Base-by-base conservation (phyloP, 1,139 yeast species). In the Sugiyamaella paludigena region DNA sequence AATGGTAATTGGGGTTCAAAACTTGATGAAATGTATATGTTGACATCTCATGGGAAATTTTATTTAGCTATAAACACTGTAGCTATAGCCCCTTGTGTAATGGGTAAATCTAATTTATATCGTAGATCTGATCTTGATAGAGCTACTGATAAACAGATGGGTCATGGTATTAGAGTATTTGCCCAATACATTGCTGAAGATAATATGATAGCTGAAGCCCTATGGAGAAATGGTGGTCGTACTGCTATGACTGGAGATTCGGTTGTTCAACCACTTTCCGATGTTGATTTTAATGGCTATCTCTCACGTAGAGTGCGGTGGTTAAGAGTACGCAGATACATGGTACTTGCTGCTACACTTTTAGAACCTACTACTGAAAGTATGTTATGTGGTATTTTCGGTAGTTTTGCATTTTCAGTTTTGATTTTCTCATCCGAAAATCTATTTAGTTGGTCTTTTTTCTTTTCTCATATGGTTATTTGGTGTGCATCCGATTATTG, bases 181-280 rank as follows among this genome's bases (percentile, higher is more conserved):
- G 81, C 95, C 7, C 73, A 82, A 52, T 89, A 84, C 65, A 88
- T 89, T 61, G 96, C 96, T 2, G 97, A 88, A 63, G 97, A 88
- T 66, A 88, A 88, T 65, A 86, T 88, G 95, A 87, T 88, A 56
- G 96, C 88, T 8, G 87, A 86, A 47, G 87, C 91, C 1, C 65
- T 88, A 13, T 89, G 96, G 96, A 82, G 81, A 47, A 57, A 57
- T 19, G 82, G 87, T 28, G 88, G 87, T 6, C 74, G 92, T 52
- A 87, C 95, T 0, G 88, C 85, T 0, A 73, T 88, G 73, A 83
- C 92, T 0, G 80, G 86, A 1, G 96, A 88, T 60, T 77, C 81
- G 37, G 96, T 84, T 3, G 71, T 87, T 8, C 96, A 88, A 63
- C 96, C 96, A 0, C 69, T 87, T 36, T 82, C 80, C 2, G 60